Evolutionary conservation across 768 basidiomycete genomes (phyloP).

Genomic region (Sarcodon sp.): DNA sequence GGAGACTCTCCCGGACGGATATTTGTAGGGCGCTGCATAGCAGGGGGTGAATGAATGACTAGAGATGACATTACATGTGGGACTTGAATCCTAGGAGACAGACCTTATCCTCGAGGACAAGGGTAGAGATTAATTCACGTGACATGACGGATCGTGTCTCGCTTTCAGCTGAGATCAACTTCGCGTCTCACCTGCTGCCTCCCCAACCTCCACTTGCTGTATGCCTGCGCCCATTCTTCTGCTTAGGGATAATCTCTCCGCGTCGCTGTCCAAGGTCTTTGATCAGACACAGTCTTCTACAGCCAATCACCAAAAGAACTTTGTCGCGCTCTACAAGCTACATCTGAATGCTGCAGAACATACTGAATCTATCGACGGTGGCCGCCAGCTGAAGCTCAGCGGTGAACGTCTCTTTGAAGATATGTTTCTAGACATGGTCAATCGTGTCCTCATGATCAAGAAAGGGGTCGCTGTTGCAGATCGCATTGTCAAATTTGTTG

Average conservation of each 20-base stretch:
- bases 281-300: slow-evolving; percentile 63
- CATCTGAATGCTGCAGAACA: slow-evolving; percentile 49
- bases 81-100: slow-evolving; percentile 1
- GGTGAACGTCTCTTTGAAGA: slow-evolving; percentile 76
- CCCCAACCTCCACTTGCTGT: slow-evolving; percentile 5
- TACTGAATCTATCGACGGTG: slow-evolving; percentile 35
- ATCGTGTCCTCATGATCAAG: slow-evolving; percentile 55
- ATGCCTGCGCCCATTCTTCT: slow-evolving; percentile 17
- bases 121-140: slow-evolving; percentile 1
- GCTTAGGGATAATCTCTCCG: slow-evolving; percentile 15
- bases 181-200: neutral
- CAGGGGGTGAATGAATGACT: neutral
- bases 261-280: slow-evolving; percentile 51
- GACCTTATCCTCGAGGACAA: neutral
- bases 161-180: neutral
- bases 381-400: slow-evolving; percentile 36
- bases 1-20: slow-evolving; percentile 23
- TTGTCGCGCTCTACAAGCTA: slow-evolving; percentile 70
- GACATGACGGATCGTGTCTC: neutral
- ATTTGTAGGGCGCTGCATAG: slow-evolving; percentile 5
- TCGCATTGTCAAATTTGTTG: slow-evolving; percentile 70
- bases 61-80: slow-evolving; percentile 1
- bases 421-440: slow-evolving; percentile 44
- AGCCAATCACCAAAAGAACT: slow-evolving; percentile 86
- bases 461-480: slow-evolving; percentile 73